Evolutionary conservation across 768 basidiomycete genomes (phyloP).

Genomic region (Lactarius indigo): DNA sequence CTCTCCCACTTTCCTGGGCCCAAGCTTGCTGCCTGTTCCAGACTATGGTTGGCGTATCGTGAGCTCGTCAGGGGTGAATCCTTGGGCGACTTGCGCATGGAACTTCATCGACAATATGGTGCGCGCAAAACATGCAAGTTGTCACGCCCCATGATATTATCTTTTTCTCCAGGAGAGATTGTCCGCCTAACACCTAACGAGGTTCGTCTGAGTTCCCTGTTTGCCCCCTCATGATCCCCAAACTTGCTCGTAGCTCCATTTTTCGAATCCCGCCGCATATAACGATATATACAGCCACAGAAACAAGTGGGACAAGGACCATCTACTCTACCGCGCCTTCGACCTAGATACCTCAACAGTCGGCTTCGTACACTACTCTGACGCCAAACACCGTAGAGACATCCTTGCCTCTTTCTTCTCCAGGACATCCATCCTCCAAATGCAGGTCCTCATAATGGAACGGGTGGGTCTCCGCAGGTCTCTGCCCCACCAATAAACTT

Average conservation of each 20-base stretch:
- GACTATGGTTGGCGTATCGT: neutral
- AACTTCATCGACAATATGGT: slow-evolving; percentile 3
- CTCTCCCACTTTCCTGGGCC: neutral
- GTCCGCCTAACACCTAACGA: neutral
- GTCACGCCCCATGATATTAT: neutral
- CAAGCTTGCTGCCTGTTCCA: neutral
- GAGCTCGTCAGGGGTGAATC: neutral
- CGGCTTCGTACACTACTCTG: slow-evolving; percentile 4
- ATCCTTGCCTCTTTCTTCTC: slow-evolving; percentile 2
- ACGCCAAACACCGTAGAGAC: slow-evolving; percentile 5
- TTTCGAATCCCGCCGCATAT: neutral
- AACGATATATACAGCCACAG: neutral
- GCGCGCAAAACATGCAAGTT: neutral
- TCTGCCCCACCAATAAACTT: neutral
- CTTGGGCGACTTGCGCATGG: neutral
- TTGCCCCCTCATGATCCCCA: no score
- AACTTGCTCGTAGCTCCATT: neutral
- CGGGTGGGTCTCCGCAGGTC: neutral
- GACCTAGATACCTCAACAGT: neutral
- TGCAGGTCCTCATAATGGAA: neutral
- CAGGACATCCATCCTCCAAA: neutral
- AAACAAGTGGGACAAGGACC: slow-evolving; percentile 16
- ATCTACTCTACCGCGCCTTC: slow-evolving; percentile 1
- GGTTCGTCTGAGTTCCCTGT: neutral
- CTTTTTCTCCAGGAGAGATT: neutral